Evolutionary conservation across 768 basidiomycete species (phyloP).

Genomic region (Rubroboletus satanas): DNA sequence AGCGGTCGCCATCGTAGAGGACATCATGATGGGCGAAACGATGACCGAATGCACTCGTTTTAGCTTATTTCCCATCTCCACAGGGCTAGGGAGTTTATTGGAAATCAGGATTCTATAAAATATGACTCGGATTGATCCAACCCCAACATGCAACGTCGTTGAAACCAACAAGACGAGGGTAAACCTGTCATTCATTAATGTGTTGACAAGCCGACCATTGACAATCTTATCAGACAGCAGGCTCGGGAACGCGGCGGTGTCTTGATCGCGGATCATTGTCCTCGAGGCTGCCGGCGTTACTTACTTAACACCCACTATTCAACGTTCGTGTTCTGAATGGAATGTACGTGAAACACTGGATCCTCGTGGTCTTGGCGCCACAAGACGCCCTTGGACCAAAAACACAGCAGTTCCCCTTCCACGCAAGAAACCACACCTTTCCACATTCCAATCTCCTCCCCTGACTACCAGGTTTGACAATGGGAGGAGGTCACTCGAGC

Average conservation of each 20-base stretch:
- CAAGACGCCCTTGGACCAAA: background rate
- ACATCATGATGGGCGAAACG: background rate
- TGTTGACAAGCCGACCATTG: background rate
- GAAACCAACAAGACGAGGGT: background rate
- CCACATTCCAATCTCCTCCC: background rate
- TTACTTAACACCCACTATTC: background rate
- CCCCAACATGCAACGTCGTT: background rate
- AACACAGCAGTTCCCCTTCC: background rate
- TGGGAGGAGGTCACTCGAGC: conserved; percentile 28
- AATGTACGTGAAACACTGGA: background rate
- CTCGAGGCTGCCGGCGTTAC: background rate
- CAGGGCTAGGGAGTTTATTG: background rate
- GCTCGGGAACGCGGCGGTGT: background rate
- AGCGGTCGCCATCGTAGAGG: conserved; percentile 1
- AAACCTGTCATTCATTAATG: no score
- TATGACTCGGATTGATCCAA: background rate
- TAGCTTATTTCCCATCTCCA: background rate
- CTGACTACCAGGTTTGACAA: background rate
- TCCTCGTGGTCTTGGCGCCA: background rate
- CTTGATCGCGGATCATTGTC: background rate
- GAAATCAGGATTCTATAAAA: conserved; percentile 9
- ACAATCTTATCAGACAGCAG: background rate
- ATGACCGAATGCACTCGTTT: background rate
- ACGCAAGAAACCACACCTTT: background rate
- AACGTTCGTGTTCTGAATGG: background rate